Evolutionary conservation across 2,329 filamentous ascomycete genomes (phyloP).

Genomic region (Colletotrichum sp.): DNA sequence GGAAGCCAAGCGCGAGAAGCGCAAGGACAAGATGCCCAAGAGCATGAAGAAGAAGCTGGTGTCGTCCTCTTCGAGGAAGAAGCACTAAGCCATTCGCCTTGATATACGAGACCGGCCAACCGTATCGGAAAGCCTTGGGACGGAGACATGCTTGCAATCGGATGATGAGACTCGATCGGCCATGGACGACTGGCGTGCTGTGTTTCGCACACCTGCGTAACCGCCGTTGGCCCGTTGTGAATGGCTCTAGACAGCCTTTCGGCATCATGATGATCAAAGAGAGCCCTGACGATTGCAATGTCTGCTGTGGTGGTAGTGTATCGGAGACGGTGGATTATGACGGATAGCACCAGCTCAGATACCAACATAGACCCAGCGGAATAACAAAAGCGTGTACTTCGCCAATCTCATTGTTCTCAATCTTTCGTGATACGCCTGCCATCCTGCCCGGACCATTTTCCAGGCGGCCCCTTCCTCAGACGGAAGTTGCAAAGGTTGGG

Average conservation of each 20-base stretch:
- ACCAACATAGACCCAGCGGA: neutral
- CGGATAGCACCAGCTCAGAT: neutral
- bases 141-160: conserved; percentile 37
- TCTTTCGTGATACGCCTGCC: rapidly evolving
- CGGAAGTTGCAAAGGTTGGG: neutral
- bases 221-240: conserved; percentile 35
- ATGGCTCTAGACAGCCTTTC: conserved; percentile 42
- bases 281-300: conserved; percentile 54
- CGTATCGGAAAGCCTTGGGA: neutral
- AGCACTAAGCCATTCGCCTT: conserved; percentile 51
- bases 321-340: neutral
- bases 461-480: neutral
- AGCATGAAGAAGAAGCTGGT: conserved; percentile 91
- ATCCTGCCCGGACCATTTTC: rapidly evolving
- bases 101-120: neutral
- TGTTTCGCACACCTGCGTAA: conserved; percentile 37
- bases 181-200: neutral
- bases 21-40: conserved; percentile 96
- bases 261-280: conserved; percentile 63
- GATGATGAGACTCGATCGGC: conserved; percentile 47
- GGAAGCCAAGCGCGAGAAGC: conserved; percentile 92
- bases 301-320: neutral
- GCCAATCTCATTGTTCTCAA: neutral
- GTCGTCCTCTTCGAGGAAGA: conserved; percentile 63
- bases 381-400: neutral